phyloP scores from a whole-genome alignment of 2,329 filamentous ascomycete species.

The Clarireedia homoeocarpa region DNA sequence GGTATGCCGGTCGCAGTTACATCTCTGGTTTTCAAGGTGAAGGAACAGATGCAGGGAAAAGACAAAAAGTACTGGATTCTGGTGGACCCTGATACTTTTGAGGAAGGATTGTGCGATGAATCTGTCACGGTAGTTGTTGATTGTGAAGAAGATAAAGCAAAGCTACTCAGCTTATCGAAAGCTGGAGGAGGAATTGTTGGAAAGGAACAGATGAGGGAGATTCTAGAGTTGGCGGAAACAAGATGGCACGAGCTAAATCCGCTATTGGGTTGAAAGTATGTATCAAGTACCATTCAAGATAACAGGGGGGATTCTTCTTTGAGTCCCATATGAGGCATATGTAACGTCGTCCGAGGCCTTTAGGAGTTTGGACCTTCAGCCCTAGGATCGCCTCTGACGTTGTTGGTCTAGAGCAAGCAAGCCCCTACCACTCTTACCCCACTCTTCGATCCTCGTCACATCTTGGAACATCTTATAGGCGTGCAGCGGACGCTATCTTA shows the following conservation, averaged over 20 bases:
- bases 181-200: slow-evolving; percentile 68
- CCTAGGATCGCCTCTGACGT: not conserved
- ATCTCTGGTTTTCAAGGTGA: slow-evolving; percentile 68
- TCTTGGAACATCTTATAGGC: not conserved
- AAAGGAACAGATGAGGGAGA: slow-evolving; percentile 49
- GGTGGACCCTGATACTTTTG: slow-evolving; percentile 81
- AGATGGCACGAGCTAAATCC: slow-evolving; percentile 50
- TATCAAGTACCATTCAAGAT: not conserved
- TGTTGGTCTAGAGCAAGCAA: not conserved
- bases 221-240: slow-evolving; percentile 51
- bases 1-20: slow-evolving; percentile 70
- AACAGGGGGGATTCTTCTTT: not conserved
- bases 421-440: not conserved
- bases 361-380: not conserved
- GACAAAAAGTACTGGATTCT: slow-evolving; percentile 65
- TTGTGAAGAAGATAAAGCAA: slow-evolving; percentile 36
- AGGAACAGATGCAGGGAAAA: slow-evolving; percentile 36
- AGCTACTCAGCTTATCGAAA: slow-evolving; percentile 71
- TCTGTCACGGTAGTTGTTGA: slow-evolving; percentile 78
- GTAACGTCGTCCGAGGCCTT: not conserved
- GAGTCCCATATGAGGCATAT: not conserved
- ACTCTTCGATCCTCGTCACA: not conserved
- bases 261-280: slow-evolving; percentile 18
- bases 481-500: not conserved
- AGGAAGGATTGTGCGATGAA: slow-evolving; percentile 80